Base-by-base conservation (phyloP, 805 yeast species). In the Schizosaccharomyces cryophilus region DNA sequence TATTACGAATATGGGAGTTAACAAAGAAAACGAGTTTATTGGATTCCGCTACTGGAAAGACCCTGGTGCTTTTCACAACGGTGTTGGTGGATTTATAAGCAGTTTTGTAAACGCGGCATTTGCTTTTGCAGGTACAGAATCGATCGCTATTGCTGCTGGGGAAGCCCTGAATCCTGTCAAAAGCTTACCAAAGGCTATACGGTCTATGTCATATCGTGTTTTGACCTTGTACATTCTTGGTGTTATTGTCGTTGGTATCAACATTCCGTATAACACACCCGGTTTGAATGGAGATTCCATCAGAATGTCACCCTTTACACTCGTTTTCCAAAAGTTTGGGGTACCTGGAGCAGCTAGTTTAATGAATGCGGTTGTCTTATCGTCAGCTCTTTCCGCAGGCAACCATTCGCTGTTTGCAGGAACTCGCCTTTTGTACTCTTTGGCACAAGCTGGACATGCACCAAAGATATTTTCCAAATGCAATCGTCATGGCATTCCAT, bases 181-280 rank as follows among this genome's bases (percentile, higher is more conserved):
- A 62, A 71, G 84, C 1, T 75, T 84, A 61, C 90, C 90, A 47
- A 76, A 77, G 60, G 88, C 90, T 54, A 79, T 83, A 63, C 85
- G 85, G 71, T 89, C 85, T 72, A 87, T 84, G 2, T 84, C 86
- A 72, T 84, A 90, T 90, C 77, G 93, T 72, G 82, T 85, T 62
- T 73, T 82, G 17, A 69, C 83, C 65, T 84, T 85, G 69, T 86
- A 86, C 72, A 75, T 86, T 69, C 72, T 77, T 15, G 74, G 82
- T 64, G 78, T 72, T 68, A 80, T 72, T 62, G 74, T 77, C 65
- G 79, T 75, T 66, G 84, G 88, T 55, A 79, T 84, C 66, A 74
- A 86, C 63, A 90, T 86, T 19, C 89, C 90, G 15, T 83, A 76
- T 68, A 73, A 73, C 62, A 77, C 80, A 63, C 64, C 67, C 2